A percentile compares a stretch with the other conserved stretches of the same genome.
Conservation (phyloP, 2,329 filamentous ascomycete species). For the Claviceps monticola region DNA sequence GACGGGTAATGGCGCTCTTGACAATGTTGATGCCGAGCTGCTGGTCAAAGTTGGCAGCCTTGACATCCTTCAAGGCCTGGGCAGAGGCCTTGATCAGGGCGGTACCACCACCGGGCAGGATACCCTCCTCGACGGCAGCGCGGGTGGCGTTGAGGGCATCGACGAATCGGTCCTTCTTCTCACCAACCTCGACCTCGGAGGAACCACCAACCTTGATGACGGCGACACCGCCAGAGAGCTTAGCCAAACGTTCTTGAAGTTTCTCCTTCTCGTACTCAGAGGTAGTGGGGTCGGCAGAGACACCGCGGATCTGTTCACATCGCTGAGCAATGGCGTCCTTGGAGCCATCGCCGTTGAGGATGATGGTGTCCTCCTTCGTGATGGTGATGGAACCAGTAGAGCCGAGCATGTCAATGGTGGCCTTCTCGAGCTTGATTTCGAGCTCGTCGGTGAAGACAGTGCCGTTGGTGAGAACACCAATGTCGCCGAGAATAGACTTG, state of each 20-base stretch:
- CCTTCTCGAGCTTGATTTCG: conserved; percentile 98
- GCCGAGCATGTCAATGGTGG: conserved; percentile 87
- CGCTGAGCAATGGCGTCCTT: conserved; percentile 90
- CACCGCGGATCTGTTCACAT: conserved; percentile 97
- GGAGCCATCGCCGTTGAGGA: conserved; percentile 90
- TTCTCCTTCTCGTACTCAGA: conserved; percentile 99
- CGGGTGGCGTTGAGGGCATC: conserved; percentile 96
- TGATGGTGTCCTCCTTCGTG: conserved; percentile 99
- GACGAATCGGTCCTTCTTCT: conserved; percentile 99
- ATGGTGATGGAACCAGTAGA: conserved; percentile 98
- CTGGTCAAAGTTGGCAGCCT: conserved; percentile 95
- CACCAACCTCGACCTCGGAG: conserved; percentile 95
- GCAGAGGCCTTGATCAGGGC: conserved; percentile 92
- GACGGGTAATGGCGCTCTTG: conserved; percentile 94
- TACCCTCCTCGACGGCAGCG: conserved; percentile 96
- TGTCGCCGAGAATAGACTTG: conserved; percentile 97
- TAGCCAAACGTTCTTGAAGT: conserved; percentile 97
- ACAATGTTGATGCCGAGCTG: conserved; percentile 95
- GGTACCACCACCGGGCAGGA: conserved; percentile 95
- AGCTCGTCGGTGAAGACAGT: conserved; percentile 98
- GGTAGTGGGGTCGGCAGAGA: conserved; percentile 85
- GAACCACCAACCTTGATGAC: conserved; percentile 98
- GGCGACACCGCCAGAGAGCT: conserved; percentile 96
- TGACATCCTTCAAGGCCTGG: conserved; percentile 71
- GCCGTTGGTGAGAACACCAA: conserved; percentile 89